Conservation (phyloP, 2,329 filamentous ascomycete species). For the Aspergillus terreus region DNA sequence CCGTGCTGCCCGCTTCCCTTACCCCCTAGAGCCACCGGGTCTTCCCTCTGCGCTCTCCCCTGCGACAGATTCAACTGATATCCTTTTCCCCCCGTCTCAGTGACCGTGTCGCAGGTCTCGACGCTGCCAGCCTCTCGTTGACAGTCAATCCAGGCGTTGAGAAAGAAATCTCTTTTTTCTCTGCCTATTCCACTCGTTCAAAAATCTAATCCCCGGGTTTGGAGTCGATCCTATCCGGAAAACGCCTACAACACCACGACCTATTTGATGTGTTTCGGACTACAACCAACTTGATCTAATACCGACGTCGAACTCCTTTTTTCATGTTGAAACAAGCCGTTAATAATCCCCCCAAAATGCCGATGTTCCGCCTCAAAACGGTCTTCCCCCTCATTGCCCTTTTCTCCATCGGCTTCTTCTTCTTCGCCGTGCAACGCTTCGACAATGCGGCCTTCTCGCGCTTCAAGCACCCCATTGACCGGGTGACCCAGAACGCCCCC, state of each 20-base stretch:
- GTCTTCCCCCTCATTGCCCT: slow-evolving; percentile 37
- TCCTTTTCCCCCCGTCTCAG: slow-evolving; percentile 5
- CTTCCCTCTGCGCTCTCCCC: not conserved
- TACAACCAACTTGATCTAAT: slow-evolving; percentile 8
- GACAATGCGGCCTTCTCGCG: slow-evolving; percentile 34
- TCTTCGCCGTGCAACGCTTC: slow-evolving; percentile 39
- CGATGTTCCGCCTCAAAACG: slow-evolving; percentile 37
- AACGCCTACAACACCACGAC: slow-evolving; percentile 5
- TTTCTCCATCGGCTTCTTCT: slow-evolving; percentile 37
- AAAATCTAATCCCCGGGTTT: slow-evolving; percentile 3
- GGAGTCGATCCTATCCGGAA: slow-evolving; percentile 1
- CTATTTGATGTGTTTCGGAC: slow-evolving; percentile 12
- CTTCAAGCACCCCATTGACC: slow-evolving; percentile 35
- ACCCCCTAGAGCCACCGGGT: not conserved
- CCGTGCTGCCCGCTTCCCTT: slow-evolving; percentile 8
- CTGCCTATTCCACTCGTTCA: slow-evolving; percentile 21
- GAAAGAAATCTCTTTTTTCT: not conserved
- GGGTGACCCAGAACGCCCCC: slow-evolving; percentile 16
- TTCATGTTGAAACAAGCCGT: slow-evolving; percentile 29
- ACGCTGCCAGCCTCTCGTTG: slow-evolving; percentile 37
- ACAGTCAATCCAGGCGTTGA: slow-evolving; percentile 18
- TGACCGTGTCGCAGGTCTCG: slow-evolving; percentile 31
- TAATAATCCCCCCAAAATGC: slow-evolving; percentile 33
- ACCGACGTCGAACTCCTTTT: slow-evolving; percentile 6
- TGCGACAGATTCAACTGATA: not conserved